Conservation (phyloP, 2,329 filamentous ascomycete genomes). For the Hortaea werneckii region DNA sequence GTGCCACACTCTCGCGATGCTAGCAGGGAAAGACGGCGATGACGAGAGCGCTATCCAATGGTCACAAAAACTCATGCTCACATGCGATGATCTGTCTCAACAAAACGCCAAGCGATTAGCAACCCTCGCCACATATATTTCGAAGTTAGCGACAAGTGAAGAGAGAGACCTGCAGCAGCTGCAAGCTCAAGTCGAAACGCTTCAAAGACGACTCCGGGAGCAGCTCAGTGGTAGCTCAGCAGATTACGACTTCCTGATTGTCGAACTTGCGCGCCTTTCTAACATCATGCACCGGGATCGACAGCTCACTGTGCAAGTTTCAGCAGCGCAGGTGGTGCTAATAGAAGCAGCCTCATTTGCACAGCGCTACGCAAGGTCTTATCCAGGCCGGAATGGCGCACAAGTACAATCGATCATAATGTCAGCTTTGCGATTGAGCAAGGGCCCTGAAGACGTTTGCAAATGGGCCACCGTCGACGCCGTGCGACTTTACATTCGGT, state of each 20-base stretch:
- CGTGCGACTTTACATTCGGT: constrained; percentile 51
- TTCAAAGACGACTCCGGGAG: neutral
- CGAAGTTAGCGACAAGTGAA: too few species aligned
- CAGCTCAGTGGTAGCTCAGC: constrained; percentile 11
- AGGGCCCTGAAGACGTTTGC: constrained; percentile 11
- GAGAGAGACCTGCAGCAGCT: too few species aligned
- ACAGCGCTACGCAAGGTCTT: constrained; percentile 16
- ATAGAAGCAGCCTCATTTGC: constrained; percentile 17
- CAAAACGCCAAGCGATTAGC: too few species aligned
- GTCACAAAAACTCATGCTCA: neutral
- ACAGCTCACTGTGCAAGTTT: neutral
- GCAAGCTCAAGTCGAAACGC: too few species aligned
- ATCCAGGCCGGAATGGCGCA: constrained; percentile 8
- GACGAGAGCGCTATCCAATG: neutral
- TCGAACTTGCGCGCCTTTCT: neutral
- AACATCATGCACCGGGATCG: neutral
- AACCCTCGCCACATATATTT: too few species aligned
- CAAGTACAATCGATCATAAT: constrained; percentile 13
- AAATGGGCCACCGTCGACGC: constrained; percentile 43
- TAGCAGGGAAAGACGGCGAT: neutral
- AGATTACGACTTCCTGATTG: constrained; percentile 19
- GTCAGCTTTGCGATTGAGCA: constrained; percentile 9
- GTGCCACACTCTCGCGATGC: neutral
- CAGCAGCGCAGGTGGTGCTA: constrained; percentile 1
- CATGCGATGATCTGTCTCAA: neutral